Evolutionary conservation across 495 filamentous ascomycete species (phyloP), one percentile per base, ranked within the genome.

Genomic region (Hypoxylon cercidicola): DNA sequence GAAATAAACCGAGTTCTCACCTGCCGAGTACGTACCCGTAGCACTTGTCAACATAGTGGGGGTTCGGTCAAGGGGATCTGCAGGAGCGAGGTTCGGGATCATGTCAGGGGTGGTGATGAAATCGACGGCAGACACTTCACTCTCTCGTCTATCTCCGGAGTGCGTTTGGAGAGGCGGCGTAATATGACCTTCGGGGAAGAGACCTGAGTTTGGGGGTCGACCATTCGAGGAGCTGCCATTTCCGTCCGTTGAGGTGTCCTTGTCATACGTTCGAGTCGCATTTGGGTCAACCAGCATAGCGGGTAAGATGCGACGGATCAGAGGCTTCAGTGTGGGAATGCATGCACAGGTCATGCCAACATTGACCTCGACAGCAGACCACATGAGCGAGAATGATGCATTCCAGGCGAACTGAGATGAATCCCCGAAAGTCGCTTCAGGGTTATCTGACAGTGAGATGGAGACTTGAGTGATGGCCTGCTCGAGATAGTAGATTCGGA

Each of bases 311-410:
- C 85, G 85, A 41, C 90, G 85, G 55, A 92, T 87, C 15, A 97
- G 81, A 12, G 93, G 93, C 69, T 97, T 97, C 62, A 97, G 78
- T 16, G 90, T 93, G 12, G 93, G 93, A 23, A 96, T 88, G 67
- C 92, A 97, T 46, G 87, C 93, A 59, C 91, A 95, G 40, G 93
- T 89, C 55, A 97, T 90, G 7, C 93, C 93, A 7, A 93, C 81
- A 67, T 96, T 93, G 74, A 97, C 92, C 74, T 97, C 93, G 60
- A 97, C 85, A 8, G 88, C 90, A 15, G 90, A 93, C 93, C 93
- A 97, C 89, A 97, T 93, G 72, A 96, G 90, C 0, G 92, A 90
- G 1, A 92, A 74, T 3, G 92, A 90, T 3, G 89, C 93, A 74
- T 93, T 91, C 89, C 86, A 89, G 72, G 75, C 74, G 63, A 85